phyloP scores from a whole-genome alignment of 495 filamentous ascomycete genomes.

The Talaromyces nanjingensis region DNA sequence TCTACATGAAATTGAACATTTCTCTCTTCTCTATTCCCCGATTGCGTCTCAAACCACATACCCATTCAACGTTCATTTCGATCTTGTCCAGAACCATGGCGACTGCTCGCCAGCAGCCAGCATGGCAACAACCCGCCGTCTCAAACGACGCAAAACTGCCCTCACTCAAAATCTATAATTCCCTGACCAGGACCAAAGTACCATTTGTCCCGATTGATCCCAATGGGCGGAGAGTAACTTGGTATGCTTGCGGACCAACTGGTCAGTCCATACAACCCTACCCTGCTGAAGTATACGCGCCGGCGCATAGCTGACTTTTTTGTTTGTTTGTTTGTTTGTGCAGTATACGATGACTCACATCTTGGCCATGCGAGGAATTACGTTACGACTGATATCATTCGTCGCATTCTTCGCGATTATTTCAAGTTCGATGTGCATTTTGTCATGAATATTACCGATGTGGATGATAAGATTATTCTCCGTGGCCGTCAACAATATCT shows the following conservation, averaged over 20 bases:
- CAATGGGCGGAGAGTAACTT: conserved; percentile 60
- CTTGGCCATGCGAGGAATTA: conserved; percentile 91
- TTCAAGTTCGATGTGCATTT: conserved; percentile 82
- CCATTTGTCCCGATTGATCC: conserved; percentile 70
- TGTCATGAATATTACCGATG: conserved; percentile 94
- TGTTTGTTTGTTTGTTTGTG: not conserved
- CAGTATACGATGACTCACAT: conserved; percentile 83
- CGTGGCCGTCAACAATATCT: conserved; percentile 72
- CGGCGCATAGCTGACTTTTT: not conserved
- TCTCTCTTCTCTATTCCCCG: not conserved
- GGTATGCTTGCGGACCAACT: conserved; percentile 91
- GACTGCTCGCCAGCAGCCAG: conserved; percentile 40
- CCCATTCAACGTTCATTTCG: not conserved
- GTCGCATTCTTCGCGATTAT: conserved; percentile 78
- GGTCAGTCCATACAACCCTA: not conserved
- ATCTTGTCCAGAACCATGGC: conserved; percentile 13
- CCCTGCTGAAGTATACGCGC: not conserved
- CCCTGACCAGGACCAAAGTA: conserved; percentile 63
- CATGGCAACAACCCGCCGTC: conserved; percentile 38
- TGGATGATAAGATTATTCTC: conserved; percentile 94
- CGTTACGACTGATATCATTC: conserved; percentile 87
- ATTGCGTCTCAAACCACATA: conserved; percentile 1
- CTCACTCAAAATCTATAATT: conserved; percentile 57
- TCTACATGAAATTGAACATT: conserved; percentile 3
- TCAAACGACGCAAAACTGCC: conserved; percentile 28